Conservation (phyloP, 1,139 yeast genomes). For the Hansenula lynferdii region DNA sequence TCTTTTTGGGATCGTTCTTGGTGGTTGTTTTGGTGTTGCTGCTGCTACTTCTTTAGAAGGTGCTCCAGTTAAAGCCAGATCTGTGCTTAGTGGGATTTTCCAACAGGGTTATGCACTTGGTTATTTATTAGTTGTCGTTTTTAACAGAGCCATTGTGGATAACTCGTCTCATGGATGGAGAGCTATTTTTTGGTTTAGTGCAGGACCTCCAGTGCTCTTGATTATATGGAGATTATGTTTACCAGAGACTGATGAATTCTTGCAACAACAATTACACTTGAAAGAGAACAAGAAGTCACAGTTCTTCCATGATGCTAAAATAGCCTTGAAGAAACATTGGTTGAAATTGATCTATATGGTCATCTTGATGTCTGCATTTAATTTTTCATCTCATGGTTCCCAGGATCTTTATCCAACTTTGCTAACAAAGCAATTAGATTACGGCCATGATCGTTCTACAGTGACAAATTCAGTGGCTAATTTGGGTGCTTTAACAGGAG, state of each 20-base stretch:
- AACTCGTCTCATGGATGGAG: slow-evolving; percentile 62
- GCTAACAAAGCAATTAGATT: slow-evolving; percentile 48
- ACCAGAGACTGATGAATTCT: slow-evolving; percentile 61
- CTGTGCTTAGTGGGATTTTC: slow-evolving; percentile 60
- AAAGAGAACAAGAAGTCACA: slow-evolving; percentile 20
- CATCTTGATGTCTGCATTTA: slow-evolving; percentile 57
- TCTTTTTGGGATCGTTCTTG: slow-evolving; percentile 63
- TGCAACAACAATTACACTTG: slow-evolving; percentile 27
- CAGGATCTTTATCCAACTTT: slow-evolving; percentile 71
- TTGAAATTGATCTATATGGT: slow-evolving; percentile 45
- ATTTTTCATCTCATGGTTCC: slow-evolving; percentile 69
- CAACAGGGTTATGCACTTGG: slow-evolving; percentile 78
- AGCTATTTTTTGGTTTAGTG: slow-evolving; percentile 74
- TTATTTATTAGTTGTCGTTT: slow-evolving; percentile 57
- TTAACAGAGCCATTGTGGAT: slow-evolving; percentile 55
- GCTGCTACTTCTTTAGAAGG: slow-evolving; percentile 67
- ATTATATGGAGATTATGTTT: slow-evolving; percentile 47
- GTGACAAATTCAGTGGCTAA: slow-evolving; percentile 69
- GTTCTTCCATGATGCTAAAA: slow-evolving; percentile 20
- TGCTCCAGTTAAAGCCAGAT: slow-evolving; percentile 58
- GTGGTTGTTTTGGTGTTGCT: slow-evolving; percentile 66
- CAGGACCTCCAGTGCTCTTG: slow-evolving; percentile 61
- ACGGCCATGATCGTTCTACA: slow-evolving; percentile 47
- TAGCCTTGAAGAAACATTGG: slow-evolving; percentile 37
- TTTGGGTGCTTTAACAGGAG: slow-evolving; percentile 66